phyloP scores from a whole-genome alignment of 768 basidiomycete species.

The Xanthoconium purpureum region DNA sequence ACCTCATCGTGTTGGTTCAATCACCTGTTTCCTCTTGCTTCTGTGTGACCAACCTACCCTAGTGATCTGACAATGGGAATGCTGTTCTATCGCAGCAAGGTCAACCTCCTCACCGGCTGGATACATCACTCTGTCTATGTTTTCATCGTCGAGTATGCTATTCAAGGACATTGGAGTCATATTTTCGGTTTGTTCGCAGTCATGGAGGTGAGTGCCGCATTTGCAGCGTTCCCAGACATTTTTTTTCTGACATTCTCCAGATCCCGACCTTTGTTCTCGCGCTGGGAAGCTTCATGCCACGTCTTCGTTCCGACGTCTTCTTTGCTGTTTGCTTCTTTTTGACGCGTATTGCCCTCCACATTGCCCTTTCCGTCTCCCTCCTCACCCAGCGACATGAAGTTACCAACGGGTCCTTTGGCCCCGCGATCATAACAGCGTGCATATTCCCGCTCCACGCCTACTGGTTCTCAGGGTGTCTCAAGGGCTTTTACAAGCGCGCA shows the following conservation, averaged over 20 bases:
- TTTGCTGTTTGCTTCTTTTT: slow-evolving; percentile 51
- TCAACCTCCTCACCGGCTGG: slow-evolving; percentile 56
- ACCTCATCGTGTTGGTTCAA: slow-evolving; percentile 36
- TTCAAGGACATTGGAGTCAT: slow-evolving; percentile 35
- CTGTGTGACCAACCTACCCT: slow-evolving; percentile 9
- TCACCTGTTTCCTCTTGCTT: slow-evolving; percentile 7
- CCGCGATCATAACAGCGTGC: slow-evolving; percentile 36
- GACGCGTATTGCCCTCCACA: slow-evolving; percentile 49
- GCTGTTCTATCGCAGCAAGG: slow-evolving; percentile 43
- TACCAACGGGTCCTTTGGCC: slow-evolving; percentile 37
- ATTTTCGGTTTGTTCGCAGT: slow-evolving; percentile 43
- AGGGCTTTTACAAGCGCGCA: slow-evolving; percentile 41
- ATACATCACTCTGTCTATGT: slow-evolving; percentile 47
- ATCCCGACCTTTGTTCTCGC: slow-evolving; percentile 55
- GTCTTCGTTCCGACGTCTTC: slow-evolving; percentile 44
- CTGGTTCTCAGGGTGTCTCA: slow-evolving; percentile 53
- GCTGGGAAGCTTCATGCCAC: slow-evolving; percentile 42
- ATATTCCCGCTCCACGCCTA: slow-evolving; percentile 49
- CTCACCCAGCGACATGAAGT: slow-evolving; percentile 28
- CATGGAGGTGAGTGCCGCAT: slow-evolving; percentile 42
- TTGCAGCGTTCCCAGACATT: neutral
- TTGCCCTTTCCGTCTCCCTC: slow-evolving; percentile 35
- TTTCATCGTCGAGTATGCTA: slow-evolving; percentile 38
- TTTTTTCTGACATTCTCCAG: slow-evolving; percentile 19
- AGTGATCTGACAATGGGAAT: slow-evolving; percentile 48